Evolutionary conservation across 176 grass and related monocot species (phyloP).

Genomic region (Cenchrus fungigraminus): DNA sequence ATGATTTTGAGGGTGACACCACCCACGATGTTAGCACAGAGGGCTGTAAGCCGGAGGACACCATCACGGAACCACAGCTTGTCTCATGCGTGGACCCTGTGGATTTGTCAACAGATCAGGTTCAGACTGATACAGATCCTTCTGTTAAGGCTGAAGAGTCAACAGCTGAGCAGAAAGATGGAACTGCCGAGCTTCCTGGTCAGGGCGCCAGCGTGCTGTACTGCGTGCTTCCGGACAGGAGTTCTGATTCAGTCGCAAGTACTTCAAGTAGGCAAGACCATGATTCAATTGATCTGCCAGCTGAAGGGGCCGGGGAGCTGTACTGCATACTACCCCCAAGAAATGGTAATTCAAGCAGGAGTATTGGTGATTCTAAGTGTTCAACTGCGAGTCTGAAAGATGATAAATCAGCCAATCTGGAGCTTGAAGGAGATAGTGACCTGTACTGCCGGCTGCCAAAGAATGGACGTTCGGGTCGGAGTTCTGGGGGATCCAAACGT

Average conservation of each 20-base stretch:
- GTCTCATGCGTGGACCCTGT: constrained; percentile 7
- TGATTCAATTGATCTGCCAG: constrained; percentile 31
- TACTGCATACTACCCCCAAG: constrained; percentile 66
- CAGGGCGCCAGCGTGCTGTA: constrained; percentile 55
- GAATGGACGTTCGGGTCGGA: constrained; percentile 19
- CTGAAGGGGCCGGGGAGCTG: constrained; percentile 55
- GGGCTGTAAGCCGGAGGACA: background rate
- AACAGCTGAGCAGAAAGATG: constrained; percentile 13
- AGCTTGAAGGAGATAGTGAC: constrained; percentile 23
- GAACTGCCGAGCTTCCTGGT: constrained; percentile 37
- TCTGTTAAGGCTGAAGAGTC: constrained; percentile 12
- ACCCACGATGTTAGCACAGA: constrained; percentile 35
- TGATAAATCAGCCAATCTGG: background rate
- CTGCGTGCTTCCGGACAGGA: constrained; percentile 48
- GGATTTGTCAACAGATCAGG: constrained; percentile 3
- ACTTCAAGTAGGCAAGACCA: constrained; percentile 38
- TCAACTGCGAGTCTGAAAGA: constrained; percentile 38
- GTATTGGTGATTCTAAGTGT: constrained; percentile 46
- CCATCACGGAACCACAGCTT: background rate
- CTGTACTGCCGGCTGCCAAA: constrained; percentile 41
- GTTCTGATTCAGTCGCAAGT: constrained; percentile 44
- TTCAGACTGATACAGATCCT: background rate
- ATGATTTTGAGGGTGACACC: background rate
- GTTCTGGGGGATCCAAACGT: constrained; percentile 48
- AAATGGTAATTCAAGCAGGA: constrained; percentile 48